phyloP scores from a whole-genome alignment of 1,139 yeast genomes.

The Diutina ranongensis region DNA sequence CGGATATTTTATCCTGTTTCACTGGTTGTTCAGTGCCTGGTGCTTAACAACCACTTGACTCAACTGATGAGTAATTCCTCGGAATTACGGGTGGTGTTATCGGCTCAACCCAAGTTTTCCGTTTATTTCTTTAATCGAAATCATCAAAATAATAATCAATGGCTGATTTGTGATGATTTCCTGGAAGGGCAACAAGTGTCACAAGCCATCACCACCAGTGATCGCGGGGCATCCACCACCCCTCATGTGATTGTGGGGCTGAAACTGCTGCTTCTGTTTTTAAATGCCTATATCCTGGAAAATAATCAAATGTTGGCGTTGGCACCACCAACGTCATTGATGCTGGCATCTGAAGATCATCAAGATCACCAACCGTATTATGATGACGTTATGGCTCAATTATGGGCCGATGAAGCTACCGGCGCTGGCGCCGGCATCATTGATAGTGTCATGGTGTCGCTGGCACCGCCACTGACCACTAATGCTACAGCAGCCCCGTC shows the following conservation, averaged over 20 bases:
- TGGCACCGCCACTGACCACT: constrained; percentile 6
- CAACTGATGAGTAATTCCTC: constrained; percentile 21
- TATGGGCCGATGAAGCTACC: neutral
- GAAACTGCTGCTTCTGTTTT: constrained; percentile 38
- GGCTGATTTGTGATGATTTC: constrained; percentile 78
- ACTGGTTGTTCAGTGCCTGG: constrained; percentile 33
- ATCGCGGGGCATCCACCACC: too few relatives aligned
- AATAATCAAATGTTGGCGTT: constrained; percentile 9
- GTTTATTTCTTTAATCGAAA: constrained; percentile 52
- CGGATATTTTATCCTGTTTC: constrained; percentile 56
- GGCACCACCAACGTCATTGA: neutral
- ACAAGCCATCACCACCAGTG: constrained; percentile 49
- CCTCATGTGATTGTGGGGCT: constrained; percentile 48
- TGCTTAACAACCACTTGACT: constrained; percentile 30
- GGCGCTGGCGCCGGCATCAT: constrained; percentile 5
- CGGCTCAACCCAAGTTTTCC: constrained; percentile 63
- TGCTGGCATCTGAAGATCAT: neutral
- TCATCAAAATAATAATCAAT: constrained; percentile 46
- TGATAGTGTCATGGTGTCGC: neutral
- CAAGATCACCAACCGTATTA: neutral
- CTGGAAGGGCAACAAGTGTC: constrained; percentile 74
- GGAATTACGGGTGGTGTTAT: constrained; percentile 40
- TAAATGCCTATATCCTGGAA: constrained; percentile 44
- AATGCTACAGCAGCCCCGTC: neutral
- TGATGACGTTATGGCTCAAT: neutral